These are phyloP conservation scores for Phytophthora fragariae DNA, from an alignment of 352 stramenopile genomes.

Conservation along the genomic window DNA sequence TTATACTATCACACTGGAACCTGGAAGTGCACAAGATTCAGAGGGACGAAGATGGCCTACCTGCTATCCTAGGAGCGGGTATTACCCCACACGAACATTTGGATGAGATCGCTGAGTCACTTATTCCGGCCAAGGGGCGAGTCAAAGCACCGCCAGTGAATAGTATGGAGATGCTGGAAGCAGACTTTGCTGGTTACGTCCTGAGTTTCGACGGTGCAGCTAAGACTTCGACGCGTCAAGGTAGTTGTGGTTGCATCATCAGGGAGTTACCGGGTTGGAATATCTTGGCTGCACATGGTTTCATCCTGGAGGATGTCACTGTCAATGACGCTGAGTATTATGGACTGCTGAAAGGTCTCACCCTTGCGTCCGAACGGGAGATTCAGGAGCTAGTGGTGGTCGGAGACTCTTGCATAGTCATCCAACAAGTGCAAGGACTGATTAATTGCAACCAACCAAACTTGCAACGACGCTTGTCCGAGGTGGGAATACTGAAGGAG, in stretches of 20 bases:
- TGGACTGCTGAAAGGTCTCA: background rate
- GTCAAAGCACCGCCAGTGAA: conserved; percentile 6
- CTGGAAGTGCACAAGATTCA: conserved; percentile 5
- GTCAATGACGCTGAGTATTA: conserved; percentile 13
- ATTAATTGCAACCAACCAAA: too few relatives aligned
- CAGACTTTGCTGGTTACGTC: background rate
- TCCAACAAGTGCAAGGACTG: conserved; percentile 1
- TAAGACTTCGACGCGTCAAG: background rate
- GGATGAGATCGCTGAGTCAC: background rate
- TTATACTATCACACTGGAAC: background rate
- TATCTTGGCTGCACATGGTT: background rate
- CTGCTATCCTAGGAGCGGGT: background rate
- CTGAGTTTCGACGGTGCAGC: conserved; percentile 13
- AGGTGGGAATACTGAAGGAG: too few relatives aligned
- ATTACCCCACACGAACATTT: conserved; percentile 2
- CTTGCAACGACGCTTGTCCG: too few relatives aligned
- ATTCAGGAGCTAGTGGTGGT: background rate
- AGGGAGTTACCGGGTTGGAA: conserved; percentile 5
- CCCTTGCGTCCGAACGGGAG: background rate
- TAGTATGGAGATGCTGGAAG: conserved; percentile 7
- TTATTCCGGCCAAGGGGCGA: background rate
- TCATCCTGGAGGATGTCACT: conserved; percentile 1
- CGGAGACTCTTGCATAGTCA: background rate
- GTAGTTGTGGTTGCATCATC: conserved; percentile 3
- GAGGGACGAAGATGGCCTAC: conserved; percentile 2